Base-by-base conservation (phyloP, 768 basidiomycete species). In the Tylopilus sp. region DNA sequence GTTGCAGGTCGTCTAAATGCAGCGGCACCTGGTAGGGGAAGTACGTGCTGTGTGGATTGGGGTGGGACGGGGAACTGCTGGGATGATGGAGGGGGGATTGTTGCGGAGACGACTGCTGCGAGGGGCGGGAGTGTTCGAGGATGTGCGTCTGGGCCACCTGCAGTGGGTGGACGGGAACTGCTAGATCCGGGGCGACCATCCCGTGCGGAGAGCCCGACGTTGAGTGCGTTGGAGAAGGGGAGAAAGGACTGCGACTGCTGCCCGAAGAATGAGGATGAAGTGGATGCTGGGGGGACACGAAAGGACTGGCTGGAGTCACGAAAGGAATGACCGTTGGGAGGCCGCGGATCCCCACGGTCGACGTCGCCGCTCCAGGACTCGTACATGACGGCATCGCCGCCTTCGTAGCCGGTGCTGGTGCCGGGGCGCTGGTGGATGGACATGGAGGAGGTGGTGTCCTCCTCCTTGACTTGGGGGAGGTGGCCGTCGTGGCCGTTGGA, bases 261-360 rank as follows among this genome's bases (percentile, higher is more conserved):
- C 49, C 64, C 71, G 67, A 44, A 67, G 68, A 73, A 60, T 67
- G 72, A 51, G 69, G 77, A 60, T 62, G 73, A 24, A 63, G 73
- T 57, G 52, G 76, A 68, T 67, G 74, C 55, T 60, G 77, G 66
- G 69, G 79, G 77, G 79, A 71, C 77, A 84, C 83, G 86, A 86
- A 86, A 86, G 85, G 86, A 86, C 83, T 86, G 85, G 81, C 78
- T 74, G 80, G 83, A 75, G 77, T 82, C 82, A 80, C 82, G 85
- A 85, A 86, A 86, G 83, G 85, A 86, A 83, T 85, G 83, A 44
- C 61, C 75, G 63, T 67, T 74, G 64, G 66, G 61, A 56, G 72
- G 71, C 44, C 76, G 69, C 48, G 71, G 61, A 69, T 69, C 48
- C 41, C 64, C 68, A 57, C 64, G 65, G 62, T 73, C 78, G 59